Conservation (phyloP, 1,284 basidiomycete species). For the Tilletia indica region DNA sequence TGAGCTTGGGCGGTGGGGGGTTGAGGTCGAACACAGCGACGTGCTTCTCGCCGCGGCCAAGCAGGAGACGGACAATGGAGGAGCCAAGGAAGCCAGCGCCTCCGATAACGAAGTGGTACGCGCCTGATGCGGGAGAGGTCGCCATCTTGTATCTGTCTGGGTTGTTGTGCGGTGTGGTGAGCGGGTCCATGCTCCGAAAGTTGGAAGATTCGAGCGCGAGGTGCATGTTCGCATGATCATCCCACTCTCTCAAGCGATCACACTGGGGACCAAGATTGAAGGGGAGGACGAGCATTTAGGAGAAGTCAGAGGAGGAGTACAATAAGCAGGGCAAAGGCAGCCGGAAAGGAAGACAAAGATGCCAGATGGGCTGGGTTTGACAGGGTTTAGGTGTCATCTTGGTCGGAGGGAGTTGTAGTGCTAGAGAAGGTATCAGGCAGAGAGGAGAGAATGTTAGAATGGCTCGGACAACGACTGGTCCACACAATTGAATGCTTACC, state of each 20-base stretch:
- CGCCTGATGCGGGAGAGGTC: slow-evolving; percentile 12
- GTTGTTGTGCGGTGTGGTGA: background rate
- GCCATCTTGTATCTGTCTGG: slow-evolving; percentile 3
- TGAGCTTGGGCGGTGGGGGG: slow-evolving; percentile 36
- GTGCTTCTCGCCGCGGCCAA: slow-evolving; percentile 48
- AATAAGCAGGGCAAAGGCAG: background rate
- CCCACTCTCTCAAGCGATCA: background rate
- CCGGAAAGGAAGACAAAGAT: background rate
- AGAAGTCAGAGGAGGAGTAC: too few species aligned
- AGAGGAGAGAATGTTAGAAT: background rate
- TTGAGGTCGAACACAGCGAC: slow-evolving; percentile 49
- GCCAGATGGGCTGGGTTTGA: background rate
- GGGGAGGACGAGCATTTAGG: too few species aligned
- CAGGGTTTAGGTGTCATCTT: background rate
- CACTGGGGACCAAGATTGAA: background rate
- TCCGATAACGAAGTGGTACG: slow-evolving; percentile 48
- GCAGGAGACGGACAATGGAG: slow-evolving; percentile 46
- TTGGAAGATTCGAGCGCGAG: background rate
- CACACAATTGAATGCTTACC: slow-evolving; percentile 21
- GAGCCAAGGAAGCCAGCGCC: slow-evolving; percentile 54
- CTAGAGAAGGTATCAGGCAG: slow-evolving; percentile 16
- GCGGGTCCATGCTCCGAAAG: background rate
- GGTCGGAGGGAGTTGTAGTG: slow-evolving; percentile 52
- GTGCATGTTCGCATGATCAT: background rate
- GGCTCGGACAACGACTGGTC: background rate